phyloP scores from a whole-genome alignment of 768 basidiomycete species.

The Boletus tomentosulus region DNA sequence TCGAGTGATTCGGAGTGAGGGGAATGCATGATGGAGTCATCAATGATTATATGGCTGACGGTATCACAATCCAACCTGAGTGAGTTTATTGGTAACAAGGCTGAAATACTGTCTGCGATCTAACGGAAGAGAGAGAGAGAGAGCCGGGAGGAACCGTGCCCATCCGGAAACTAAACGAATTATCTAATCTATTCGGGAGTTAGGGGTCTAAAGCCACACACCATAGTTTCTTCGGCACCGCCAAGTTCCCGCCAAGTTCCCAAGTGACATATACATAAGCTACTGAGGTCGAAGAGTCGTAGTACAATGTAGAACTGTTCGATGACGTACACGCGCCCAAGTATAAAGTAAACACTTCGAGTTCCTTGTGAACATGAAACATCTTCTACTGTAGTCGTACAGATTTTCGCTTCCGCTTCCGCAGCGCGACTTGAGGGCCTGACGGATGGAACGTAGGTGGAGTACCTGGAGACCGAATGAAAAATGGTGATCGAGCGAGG shows the following conservation, averaged over 20 bases:
- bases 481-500: conserved; percentile 13
- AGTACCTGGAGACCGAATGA: conserved; percentile 3
- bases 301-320: neutral
- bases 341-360: neutral
- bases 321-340: neutral
- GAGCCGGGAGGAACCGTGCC: neutral
- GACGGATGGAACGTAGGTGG: neutral
- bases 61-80: neutral
- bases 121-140: neutral
- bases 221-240: no score
- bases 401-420: conserved; percentile 22
- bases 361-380: neutral
- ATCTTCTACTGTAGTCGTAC: conserved; percentile 20
- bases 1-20: neutral
- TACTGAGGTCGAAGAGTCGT: neutral
- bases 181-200: neutral
- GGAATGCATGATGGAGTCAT: conserved; percentile 1
- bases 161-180: no score
- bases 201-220: conserved; percentile 5
- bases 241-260: neutral
- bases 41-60: neutral
- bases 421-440: conserved; percentile 11
- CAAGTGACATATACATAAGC: neutral
- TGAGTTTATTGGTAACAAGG: conserved; percentile 7
- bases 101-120: neutral